Conservation (phyloP, 2,329 filamentous ascomycete species). For the Ophiognomonia clavigignenti-juglandacearum region DNA sequence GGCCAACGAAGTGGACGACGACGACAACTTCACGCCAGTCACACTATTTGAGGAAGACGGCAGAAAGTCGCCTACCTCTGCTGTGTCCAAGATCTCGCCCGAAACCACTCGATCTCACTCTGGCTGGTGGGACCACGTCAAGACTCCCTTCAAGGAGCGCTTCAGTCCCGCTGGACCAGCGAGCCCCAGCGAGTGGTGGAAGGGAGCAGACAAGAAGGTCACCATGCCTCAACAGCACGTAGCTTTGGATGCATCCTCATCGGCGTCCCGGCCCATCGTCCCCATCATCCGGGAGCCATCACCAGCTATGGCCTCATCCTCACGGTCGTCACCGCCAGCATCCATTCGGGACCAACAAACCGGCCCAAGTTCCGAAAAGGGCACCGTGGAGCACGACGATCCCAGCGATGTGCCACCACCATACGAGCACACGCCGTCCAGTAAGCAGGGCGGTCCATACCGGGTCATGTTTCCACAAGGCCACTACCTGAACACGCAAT, state of each 20-base stretch:
- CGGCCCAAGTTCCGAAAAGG: constrained; percentile 32
- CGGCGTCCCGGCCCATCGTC: constrained; percentile 15
- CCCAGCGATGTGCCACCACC: constrained; percentile 46
- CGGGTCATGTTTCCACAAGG: constrained; percentile 54
- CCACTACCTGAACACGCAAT: constrained; percentile 40
- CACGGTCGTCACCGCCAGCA: constrained; percentile 20
- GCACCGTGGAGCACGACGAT: constrained; percentile 29
- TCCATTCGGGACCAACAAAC: constrained; percentile 11
- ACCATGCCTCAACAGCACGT: constrained; percentile 12
- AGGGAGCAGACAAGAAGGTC: constrained; percentile 20
- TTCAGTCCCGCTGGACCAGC: constrained; percentile 30
- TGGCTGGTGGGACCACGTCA: constrained; percentile 77
- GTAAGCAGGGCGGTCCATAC: constrained; percentile 41
- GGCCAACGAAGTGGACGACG: constrained; percentile 42
- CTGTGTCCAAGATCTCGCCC: constrained; percentile 32
- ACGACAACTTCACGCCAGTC: constrained; percentile 48
- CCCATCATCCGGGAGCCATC: constrained; percentile 19
- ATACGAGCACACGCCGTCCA: constrained; percentile 42
- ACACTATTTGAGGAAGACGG: constrained; percentile 70
- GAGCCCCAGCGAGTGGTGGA: constrained; percentile 34
- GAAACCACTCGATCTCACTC: constrained; percentile 54
- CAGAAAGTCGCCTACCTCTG: constrained; percentile 29
- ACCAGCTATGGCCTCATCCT: constrained; percentile 23
- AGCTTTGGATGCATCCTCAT: constrained; percentile 15
- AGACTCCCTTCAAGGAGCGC: constrained; percentile 59